A percentile compares a stretch with the other conserved stretches of the same genome.
phyloP scores from a whole-genome alignment of 495 filamentous ascomycete species.

The Talaromyces trachyspermus region DNA sequence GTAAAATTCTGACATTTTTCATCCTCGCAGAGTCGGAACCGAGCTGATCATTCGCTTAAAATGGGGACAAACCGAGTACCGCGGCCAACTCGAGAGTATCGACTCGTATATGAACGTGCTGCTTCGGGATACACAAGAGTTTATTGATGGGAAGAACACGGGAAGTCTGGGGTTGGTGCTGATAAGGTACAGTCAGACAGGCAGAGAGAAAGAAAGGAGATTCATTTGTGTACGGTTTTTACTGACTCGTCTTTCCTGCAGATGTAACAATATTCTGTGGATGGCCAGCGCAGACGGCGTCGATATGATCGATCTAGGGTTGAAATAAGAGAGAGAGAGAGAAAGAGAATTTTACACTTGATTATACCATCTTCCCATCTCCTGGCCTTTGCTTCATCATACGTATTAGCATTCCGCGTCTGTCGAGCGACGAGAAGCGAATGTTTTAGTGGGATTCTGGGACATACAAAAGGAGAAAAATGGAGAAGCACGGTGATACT shows the following conservation, averaged over 20 bases:
- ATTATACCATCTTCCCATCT: too few relatives aligned
- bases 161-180: conserved; percentile 82
- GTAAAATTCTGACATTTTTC: conserved; percentile 1
- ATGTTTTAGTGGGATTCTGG: too few relatives aligned
- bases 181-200: conserved; percentile 74
- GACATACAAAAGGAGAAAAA: too few relatives aligned
- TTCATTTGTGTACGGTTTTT: too few relatives aligned
- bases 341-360: not conserved
- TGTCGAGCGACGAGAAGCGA: too few relatives aligned
- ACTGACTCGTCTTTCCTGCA: conserved; percentile 27
- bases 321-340: conserved; percentile 21
- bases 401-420: too few relatives aligned
- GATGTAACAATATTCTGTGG: conserved; percentile 95
- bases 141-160: conserved; percentile 78
- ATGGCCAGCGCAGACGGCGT: conserved; percentile 58
- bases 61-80: conserved; percentile 97
- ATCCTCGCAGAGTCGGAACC: conserved; percentile 63
- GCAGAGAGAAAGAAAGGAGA: not conserved
- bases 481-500: too few relatives aligned
- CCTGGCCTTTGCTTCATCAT: not conserved
- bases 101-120: conserved; percentile 99
- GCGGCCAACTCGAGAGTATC: conserved; percentile 80
- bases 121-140: conserved; percentile 82
- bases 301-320: conserved; percentile 47
- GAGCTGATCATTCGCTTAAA: conserved; percentile 87